Base-by-base conservation (phyloP, 164 flowering plant species). In the Akebia trifoliata region DNA sequence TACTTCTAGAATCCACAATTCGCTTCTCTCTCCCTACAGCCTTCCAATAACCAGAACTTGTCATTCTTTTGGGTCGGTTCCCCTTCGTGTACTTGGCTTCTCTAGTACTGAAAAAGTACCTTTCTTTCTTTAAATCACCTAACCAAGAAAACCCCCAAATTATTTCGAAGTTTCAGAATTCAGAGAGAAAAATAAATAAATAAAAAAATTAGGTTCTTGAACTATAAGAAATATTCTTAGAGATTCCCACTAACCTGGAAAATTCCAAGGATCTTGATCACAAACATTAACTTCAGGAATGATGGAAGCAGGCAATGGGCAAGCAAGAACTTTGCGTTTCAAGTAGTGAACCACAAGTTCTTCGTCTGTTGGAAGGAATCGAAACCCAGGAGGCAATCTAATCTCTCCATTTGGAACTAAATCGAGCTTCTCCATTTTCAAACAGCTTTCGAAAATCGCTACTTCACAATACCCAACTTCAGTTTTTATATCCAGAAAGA, bases 351-450 rank as follows among this genome's bases (percentile, higher is more conserved):
- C 67, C 0, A 84, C 76, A 22, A 89, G 81, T 65, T 89, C 96
- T 66, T 89, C 91, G 29, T 89, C 96, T 0, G 94, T 86, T 1
- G 96, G 96, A 53, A 84, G 84, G 64, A 89, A 86, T 9, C 89
- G 60, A 47, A 89, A 86, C 1, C 96, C 96, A 8, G 90, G 94
- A 18, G 94, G 96, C 72, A 89, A 64, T 64, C 67, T 80, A 31
- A 56, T 63, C 25, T 64, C 69, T 38, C 90, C 86, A 67, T 79
- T 73, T 40, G 46, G 63, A 20, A 80, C 80, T 62, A 84, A 78
- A 44, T 69, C 79, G 31, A 74, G 73, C 63, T 73, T 80, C 59
- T 78, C 72, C 78, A 76, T 74, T 22, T 21, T 20, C 32, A 25
- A 25, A 44, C 24, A 21, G 10, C 11, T 21, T 9, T 6, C 18